phyloP scores from a whole-genome alignment of 306 rosid species.

The Dryas alaskensis region DNA sequence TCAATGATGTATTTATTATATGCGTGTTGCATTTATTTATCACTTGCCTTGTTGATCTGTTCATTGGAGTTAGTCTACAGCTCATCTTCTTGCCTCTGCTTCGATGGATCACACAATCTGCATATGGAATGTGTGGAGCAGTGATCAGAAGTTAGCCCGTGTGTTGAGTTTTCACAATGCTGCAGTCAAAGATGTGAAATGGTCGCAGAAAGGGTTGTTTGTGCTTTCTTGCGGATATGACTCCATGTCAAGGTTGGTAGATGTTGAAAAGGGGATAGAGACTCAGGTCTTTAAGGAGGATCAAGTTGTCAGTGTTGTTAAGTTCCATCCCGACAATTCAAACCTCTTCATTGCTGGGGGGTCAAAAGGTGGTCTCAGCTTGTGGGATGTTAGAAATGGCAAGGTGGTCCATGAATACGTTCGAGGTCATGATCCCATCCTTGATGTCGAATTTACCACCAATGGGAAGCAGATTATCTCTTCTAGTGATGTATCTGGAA shows the following conservation, averaged over 20 bases:
- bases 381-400: conserved; percentile 79
- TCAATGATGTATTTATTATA: not conserved
- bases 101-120: conserved; percentile 76
- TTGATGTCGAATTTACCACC: conserved; percentile 70
- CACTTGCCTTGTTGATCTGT: conserved; percentile 43
- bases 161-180: conserved; percentile 58
- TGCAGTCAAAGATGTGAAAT: conserved; percentile 77
- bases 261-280: conserved; percentile 77
- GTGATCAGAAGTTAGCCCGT: conserved; percentile 63
- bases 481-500: conserved; percentile 71
- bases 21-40: conserved; percentile 26
- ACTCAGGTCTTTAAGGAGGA: conserved; percentile 63
- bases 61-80: conserved; percentile 71
- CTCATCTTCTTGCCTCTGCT: conserved; percentile 97
- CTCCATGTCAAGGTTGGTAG: conserved; percentile 70
- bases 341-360: conserved; percentile 79
- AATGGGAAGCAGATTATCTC: conserved; percentile 75
- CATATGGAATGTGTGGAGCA: conserved; percentile 89
- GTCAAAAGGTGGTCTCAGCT: conserved; percentile 61
- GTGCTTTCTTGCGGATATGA: conserved; percentile 90
- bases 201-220: conserved; percentile 63
- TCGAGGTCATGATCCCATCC: conserved; percentile 70
- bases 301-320: conserved; percentile 66
- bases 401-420: conserved; percentile 55
- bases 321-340: conserved; percentile 66